Percentiles rank a stretch among this genome's conserved stretches.
Evolutionary conservation across 345 rosid genomes (phyloP).

Genomic region (Dimocarpus longan): DNA sequence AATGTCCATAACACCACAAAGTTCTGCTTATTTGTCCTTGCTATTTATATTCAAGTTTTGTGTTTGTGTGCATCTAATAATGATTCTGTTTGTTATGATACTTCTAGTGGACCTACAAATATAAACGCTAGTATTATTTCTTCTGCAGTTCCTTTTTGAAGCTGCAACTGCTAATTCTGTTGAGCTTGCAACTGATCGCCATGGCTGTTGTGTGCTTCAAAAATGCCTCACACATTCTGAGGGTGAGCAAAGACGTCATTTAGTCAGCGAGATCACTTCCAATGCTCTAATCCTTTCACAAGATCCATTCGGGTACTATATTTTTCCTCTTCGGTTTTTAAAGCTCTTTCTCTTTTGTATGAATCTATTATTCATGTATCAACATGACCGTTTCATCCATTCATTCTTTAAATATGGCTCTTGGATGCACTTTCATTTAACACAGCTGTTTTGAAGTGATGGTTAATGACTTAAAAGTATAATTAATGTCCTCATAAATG

Average conservation of each 20-base stretch:
- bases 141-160: slow-evolving; percentile 67
- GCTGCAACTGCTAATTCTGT: slow-evolving; percentile 69
- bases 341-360: neutral
- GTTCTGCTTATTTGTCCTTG: neutral
- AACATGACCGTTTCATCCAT: neutral
- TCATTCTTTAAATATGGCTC: neutral
- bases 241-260: slow-evolving; percentile 48
- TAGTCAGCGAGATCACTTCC: slow-evolving; percentile 57
- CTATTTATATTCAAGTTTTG: neutral
- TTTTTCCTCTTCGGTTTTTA: slow-evolving; percentile 9
- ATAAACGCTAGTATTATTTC: slow-evolving; percentile 7
- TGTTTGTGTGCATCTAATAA: neutral
- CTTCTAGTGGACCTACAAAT: neutral
- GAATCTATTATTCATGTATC: neutral
- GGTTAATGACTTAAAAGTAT: neutral
- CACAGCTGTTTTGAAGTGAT: neutral
- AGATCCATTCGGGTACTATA: slow-evolving; percentile 71
- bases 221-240: slow-evolving; percentile 59
- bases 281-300: slow-evolving; percentile 74
- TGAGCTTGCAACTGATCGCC: slow-evolving; percentile 75
- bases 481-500: neutral
- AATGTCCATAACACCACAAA: neutral
- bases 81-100: slow-evolving; percentile 1
- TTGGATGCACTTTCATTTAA: neutral
- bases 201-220: slow-evolving; percentile 87